Evolutionary conservation across 306 rosid genomes (phyloP), one percentile per base, ranked within the genome.

Genomic region (Purshia tridentata): DNA sequence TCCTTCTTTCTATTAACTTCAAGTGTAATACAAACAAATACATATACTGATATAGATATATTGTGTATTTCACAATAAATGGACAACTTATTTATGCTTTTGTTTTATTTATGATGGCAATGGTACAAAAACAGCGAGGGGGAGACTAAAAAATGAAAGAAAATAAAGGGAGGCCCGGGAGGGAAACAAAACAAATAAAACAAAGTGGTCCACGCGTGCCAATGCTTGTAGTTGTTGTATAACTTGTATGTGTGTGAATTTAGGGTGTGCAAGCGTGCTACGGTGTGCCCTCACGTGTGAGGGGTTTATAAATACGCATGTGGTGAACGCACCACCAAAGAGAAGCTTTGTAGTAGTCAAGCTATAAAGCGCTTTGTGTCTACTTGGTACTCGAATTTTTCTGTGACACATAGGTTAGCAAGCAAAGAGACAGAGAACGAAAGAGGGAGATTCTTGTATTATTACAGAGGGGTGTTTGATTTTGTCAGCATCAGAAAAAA

Each of bases 141-240:
- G 8, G 29, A 39, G 50, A 49, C 19, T 16, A 13, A 16, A 39
- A n/a, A 35, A 47, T 44, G 29, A 10, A 39, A 55, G 35, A 73
- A 13, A 65, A 41, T 57, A 40, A 18, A 50, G 37, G 55, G 12
- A n/a, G n/a, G n/a, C n/a, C n/a, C n/a, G n/a, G n/a, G n/a, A 18
- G 39, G 35, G 54, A 1, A 22, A 13, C 44, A 15, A 76, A 59
- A 67, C 20, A 23, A 69, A 60, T 62, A 55, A 82, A 50, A 75
- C 71, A 66, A 71, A 70, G 87, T 83, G 84, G 83, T 75, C 87
- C 84, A 77, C 87, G 92, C 92, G 87, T 87, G 92, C 80, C 79
- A 65, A 85, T 20, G 29, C 55, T 18, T 56, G 62, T n/a, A 8
- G 47, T 61, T 37, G 46, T 61, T 61, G 47, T 39, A 22, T 4